phyloP scores from a whole-genome alignment of 2,329 filamentous ascomycete genomes.

The Harringtonia aguacate region DNA sequence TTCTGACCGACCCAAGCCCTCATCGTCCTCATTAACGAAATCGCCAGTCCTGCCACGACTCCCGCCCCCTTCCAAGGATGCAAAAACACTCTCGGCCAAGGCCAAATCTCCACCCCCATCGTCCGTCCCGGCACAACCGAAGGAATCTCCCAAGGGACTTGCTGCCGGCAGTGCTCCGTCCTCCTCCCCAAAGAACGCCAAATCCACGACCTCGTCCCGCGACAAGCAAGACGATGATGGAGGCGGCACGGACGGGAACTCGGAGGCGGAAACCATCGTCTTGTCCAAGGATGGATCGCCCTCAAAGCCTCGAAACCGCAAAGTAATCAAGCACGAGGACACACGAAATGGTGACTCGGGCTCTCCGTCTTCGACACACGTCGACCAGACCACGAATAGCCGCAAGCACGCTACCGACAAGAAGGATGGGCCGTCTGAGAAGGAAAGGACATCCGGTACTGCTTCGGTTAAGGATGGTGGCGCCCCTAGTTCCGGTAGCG shows the following conservation, averaged over 20 bases:
- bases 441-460: slow-evolving; percentile 11
- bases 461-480: background rate
- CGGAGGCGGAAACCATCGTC: slow-evolving; percentile 63
- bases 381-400: background rate
- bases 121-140: background rate
- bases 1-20: slow-evolving; percentile 21
- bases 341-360: slow-evolving; percentile 42
- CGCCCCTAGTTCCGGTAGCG: slow-evolving; percentile 17
- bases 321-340: slow-evolving; percentile 55
- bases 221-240: slow-evolving; percentile 30
- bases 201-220: slow-evolving; percentile 16
- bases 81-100: background rate
- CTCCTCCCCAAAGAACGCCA: slow-evolving; percentile 19
- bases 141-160: background rate
- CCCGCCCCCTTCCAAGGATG: slow-evolving; percentile 5
- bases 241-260: slow-evolving; percentile 45
- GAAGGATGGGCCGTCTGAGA: slow-evolving; percentile 11
- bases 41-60: slow-evolving; percentile 9
- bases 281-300: slow-evolving; percentile 55
- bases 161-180: slow-evolving; percentile 12
- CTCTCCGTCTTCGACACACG: background rate
- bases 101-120: slow-evolving; percentile 2
- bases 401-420: slow-evolving; percentile 10
- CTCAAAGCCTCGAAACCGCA: slow-evolving; percentile 42
- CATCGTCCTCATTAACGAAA: slow-evolving; percentile 17